Conservation (phyloP, 352 stramenopile genomes). For the Globisporangium heterothallicum region DNA sequence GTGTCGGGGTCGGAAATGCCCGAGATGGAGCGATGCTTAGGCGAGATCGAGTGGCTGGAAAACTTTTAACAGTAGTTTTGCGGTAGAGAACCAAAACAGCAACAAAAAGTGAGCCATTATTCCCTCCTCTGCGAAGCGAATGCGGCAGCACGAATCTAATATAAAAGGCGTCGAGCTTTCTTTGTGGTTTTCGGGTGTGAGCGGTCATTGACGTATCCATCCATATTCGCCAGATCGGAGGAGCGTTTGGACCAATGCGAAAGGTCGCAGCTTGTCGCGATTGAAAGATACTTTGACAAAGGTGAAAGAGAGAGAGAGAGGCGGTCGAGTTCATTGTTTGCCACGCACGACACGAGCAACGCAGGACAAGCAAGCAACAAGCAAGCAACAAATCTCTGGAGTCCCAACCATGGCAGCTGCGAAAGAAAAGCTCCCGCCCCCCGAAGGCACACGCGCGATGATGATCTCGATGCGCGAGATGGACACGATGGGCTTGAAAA, state of each 20-base stretch:
- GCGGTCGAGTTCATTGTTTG: not conserved
- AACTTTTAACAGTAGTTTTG: constrained; percentile 46
- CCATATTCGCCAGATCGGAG: no score
- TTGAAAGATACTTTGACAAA: not conserved
- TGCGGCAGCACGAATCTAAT: not conserved
- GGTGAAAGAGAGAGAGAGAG: not conserved
- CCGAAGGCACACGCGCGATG: constrained; percentile 66
- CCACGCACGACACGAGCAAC: not conserved
- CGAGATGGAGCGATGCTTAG: constrained; percentile 50
- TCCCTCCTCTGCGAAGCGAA: no score
- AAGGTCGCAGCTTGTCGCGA: no score
- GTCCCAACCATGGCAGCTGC: constrained; percentile 10
- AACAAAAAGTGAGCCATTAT: not conserved
- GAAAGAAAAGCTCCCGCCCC: constrained; percentile 44
- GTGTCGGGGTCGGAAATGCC: constrained; percentile 35
- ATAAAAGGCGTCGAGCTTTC: not conserved
- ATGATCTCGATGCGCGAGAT: constrained; percentile 87
- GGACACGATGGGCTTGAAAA: constrained; percentile 77
- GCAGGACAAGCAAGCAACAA: constrained; percentile 54
- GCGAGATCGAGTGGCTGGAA: constrained; percentile 72
- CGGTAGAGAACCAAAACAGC: not conserved
- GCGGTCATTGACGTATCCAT: no score
- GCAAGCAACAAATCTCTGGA: not conserved
- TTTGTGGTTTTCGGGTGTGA: not conserved
- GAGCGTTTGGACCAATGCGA: no score